Percentiles rank a stretch among this genome's conserved stretches.
Conservation (phyloP, 2,329 filamentous ascomycete species). For the Bipolaris victoriae region DNA sequence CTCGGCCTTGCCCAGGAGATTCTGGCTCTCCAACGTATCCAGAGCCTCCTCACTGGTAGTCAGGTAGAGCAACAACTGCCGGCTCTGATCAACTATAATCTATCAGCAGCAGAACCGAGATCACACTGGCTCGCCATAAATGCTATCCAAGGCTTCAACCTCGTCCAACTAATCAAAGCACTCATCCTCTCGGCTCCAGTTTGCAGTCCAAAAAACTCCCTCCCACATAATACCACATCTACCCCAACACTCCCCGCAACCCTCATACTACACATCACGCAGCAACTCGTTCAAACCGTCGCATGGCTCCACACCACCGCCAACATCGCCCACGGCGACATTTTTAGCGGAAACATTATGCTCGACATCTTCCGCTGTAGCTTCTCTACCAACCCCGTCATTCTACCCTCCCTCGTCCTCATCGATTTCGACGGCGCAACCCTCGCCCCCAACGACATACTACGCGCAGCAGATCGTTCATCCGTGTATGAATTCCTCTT, state of each 20-base stretch:
- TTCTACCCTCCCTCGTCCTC: background rate
- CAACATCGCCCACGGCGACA: background rate
- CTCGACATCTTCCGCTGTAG: background rate
- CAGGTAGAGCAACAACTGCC: background rate
- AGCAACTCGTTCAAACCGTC: background rate
- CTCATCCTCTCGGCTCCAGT: background rate
- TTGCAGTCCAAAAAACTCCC: background rate
- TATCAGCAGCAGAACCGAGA: no score
- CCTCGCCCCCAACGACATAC: background rate
- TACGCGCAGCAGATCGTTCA: background rate
- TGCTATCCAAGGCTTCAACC: background rate
- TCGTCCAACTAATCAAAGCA: background rate
- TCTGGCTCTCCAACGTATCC: background rate
- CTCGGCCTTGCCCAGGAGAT: background rate
- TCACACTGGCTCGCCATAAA: background rate
- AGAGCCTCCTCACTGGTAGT: background rate
- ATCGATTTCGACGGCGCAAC: conserved; percentile 3
- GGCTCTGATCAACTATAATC: background rate
- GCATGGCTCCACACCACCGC: background rate
- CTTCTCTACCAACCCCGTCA: background rate
- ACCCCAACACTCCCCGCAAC: background rate
- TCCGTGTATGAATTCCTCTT: background rate
- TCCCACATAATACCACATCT: background rate
- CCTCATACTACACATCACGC: background rate
- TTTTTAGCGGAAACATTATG: conserved; percentile 4